Evolutionary conservation across 768 basidiomycete genomes (phyloP).

Genomic region (Suillus clintonianus): DNA sequence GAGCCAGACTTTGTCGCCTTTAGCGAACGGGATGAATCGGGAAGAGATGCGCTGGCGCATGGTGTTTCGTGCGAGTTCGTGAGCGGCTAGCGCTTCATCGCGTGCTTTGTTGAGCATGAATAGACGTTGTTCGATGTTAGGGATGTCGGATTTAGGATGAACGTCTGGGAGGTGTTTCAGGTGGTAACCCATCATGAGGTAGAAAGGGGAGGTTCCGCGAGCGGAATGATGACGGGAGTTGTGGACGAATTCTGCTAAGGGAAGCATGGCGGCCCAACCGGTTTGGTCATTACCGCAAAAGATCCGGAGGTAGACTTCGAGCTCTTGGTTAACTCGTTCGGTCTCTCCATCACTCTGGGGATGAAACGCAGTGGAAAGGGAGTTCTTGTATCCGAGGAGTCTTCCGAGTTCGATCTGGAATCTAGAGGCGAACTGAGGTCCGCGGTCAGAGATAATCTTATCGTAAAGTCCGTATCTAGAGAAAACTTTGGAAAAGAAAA

Average conservation of each 20-base stretch:
- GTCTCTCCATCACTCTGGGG: neutral
- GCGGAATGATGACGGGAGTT: neutral
- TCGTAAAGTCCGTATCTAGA: neutral
- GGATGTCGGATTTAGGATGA: no score
- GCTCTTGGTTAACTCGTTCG: neutral
- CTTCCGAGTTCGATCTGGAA: neutral
- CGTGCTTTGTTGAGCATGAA: no score
- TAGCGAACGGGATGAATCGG: neutral
- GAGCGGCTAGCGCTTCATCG: neutral
- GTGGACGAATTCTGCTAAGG: neutral
- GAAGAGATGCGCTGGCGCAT: neutral
- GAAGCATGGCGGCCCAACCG: fast-evolving
- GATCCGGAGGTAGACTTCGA: neutral
- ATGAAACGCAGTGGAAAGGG: neutral
- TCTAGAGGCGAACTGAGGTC: neutral
- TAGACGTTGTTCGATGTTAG: no score
- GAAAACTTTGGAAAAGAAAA: neutral
- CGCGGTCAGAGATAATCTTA: neutral
- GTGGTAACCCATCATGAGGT: neutral
- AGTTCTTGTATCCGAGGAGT: neutral
- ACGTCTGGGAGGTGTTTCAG: neutral
- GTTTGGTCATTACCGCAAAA: neutral
- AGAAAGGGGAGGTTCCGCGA: neutral
- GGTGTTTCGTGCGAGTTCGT: neutral
- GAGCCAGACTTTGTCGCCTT: constrained; percentile 5